Conservation (phyloP, 306 rosid genomes). For the Geum urbanum region DNA sequence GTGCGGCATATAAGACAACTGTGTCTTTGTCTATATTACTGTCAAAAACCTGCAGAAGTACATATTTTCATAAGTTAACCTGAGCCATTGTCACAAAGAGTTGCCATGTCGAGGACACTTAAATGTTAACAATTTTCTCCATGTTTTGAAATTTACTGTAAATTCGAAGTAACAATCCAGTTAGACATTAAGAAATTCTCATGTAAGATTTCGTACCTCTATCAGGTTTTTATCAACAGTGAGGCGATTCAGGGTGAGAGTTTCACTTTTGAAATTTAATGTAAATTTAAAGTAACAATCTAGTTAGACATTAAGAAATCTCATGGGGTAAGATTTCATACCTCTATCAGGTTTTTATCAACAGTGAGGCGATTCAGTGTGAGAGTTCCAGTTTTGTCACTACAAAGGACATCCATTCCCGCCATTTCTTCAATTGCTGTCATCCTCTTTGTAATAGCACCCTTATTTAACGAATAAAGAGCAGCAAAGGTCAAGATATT, state of each 20-base stretch:
- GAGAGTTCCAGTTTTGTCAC: constrained; percentile 91
- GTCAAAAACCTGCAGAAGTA: constrained; percentile 56
- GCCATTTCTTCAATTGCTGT: constrained; percentile 97
- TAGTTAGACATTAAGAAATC: too few species aligned
- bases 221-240: constrained; percentile 67
- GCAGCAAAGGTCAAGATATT: neutral
- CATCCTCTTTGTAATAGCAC: constrained; percentile 91
- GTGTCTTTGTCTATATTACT: constrained; percentile 62
- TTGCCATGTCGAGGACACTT: neutral
- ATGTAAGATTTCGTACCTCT: constrained; percentile 42
- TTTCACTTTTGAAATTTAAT: constrained; percentile 53
- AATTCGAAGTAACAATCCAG: neutral
- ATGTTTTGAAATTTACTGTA: neutral
- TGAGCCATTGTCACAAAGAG: neutral
- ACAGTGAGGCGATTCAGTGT: constrained; percentile 79
- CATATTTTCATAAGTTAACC: neutral
- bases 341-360: constrained; percentile 74
- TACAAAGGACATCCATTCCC: constrained; percentile 90
- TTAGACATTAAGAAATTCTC: neutral
- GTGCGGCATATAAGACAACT: constrained; percentile 68
- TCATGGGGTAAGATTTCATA: constrained; percentile 14
- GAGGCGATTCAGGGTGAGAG: constrained; percentile 81
- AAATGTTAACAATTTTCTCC: neutral
- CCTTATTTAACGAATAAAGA: constrained; percentile 37
- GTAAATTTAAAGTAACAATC: neutral